These are phyloP conservation scores for Aspergillus egyptiacus DNA, from an alignment of 495 filamentous ascomycete species.

Conservation along the genomic window DNA sequence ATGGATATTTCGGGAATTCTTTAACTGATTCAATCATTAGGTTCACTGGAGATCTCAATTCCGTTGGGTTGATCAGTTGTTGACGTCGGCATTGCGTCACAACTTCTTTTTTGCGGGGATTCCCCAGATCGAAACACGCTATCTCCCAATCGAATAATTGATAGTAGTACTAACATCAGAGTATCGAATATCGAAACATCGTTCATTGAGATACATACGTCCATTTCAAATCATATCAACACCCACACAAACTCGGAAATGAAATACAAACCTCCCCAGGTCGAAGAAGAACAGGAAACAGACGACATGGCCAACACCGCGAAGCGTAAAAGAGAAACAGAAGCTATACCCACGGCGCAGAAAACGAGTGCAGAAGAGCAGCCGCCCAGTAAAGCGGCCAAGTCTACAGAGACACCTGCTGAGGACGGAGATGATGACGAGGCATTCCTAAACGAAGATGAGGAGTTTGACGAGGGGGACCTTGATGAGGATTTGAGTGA, in stretches of 20 bases:
- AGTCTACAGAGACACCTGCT: neutral
- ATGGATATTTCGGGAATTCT: too few relatives aligned
- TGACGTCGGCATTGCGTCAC: conserved; percentile 13
- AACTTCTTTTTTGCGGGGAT: neutral
- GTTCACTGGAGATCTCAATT: too few relatives aligned
- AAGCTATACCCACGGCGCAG: neutral
- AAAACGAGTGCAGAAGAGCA: conserved; percentile 8
- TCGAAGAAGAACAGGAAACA: conserved; percentile 19
- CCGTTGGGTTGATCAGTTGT: neutral
- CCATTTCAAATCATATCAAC: too few relatives aligned
- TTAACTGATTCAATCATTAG: too few relatives aligned
- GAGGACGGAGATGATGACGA: neutral
- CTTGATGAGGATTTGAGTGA: conserved; percentile 4
- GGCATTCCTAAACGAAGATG: neutral
- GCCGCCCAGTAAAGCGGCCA: conserved; percentile 19
- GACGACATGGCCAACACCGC: conserved; percentile 10
- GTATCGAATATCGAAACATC: too few relatives aligned
- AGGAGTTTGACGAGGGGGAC: neutral
- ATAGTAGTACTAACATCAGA: neutral
- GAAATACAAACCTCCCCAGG: conserved; percentile 20
- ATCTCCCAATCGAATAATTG: neutral
- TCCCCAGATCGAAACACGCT: neutral
- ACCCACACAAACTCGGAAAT: too few relatives aligned
- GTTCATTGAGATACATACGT: too few relatives aligned
- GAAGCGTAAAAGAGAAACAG: conserved; percentile 19